Base-by-base conservation (phyloP, 2,329 filamentous ascomycete genomes). In the Colletotrichum tamarilloi region DNA sequence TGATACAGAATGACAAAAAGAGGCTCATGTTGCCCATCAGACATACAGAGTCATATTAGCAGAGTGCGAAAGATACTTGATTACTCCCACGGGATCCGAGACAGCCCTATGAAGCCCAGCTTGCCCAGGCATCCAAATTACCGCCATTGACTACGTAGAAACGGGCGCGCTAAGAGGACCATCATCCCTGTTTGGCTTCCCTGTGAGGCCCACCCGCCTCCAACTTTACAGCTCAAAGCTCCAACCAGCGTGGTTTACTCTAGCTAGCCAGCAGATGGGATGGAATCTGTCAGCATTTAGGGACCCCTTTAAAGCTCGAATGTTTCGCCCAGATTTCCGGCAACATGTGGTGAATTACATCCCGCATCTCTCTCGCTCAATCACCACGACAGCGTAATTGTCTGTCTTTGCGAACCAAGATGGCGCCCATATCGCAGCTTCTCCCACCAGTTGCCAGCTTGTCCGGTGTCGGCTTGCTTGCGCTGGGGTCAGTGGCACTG, bases 401-500 rank as follows among this genome's bases (percentile, higher is more conserved):
- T 56, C n/a, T 16, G 22, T 5, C 53, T 26, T 9, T 3, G 28
- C 55, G 5, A 46, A 3, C 46, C 26, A 62, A 24, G 11, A 73
- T 73, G 70, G 67, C 70, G 3, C 55, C 56, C 9, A 62, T 38
- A 26, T 57, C 56, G 16, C 35, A 56, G 8, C 9, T 65, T 14
- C 24, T 66, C 9, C 67, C 66, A 3, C n/a, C 38, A 38, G 24
- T 62, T 14, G 42, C 26, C 8, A 73, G 70, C 67, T 30, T 62
- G 35, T 42, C 60, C 19, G 60, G 67, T 9, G 62, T 73, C 28
- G 35, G 55, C 35, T 30, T 73, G 42, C 11, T 66, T 5, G 60
- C 60, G 12, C 49, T 63, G 3, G 30, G 62, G 11, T 2, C 73
- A 7, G 35, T 65, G 1, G 32, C 80, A 2, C 35, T 73, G 6